A percentile compares a stretch with the other conserved stretches of the same genome.
These are phyloP conservation scores for Xylariaceae sp. DNA, from an alignment of 2,329 filamentous ascomycete species.

Conservation along the genomic window DNA sequence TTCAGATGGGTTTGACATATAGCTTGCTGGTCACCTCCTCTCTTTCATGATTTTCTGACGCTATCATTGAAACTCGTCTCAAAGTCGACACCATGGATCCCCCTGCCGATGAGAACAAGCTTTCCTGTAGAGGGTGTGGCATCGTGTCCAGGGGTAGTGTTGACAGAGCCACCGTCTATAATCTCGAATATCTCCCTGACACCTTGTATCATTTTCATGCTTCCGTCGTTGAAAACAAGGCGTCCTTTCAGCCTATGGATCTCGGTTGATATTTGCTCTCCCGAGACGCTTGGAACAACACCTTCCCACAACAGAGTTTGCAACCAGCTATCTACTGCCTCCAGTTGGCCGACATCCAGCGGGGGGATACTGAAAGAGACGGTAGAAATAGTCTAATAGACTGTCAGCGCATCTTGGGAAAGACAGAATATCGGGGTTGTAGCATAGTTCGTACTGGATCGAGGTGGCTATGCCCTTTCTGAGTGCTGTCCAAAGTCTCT, in stretches of 20 bases:
- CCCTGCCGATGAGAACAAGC: conserved; percentile 58
- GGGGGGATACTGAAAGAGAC: conserved; percentile 63
- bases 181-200: conserved; percentile 94
- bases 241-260: conserved; percentile 86
- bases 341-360: conserved; percentile 53
- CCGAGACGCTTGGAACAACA: conserved; percentile 45
- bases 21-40: conserved; percentile 1
- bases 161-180: conserved; percentile 48
- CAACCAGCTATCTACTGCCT: conserved; percentile 72
- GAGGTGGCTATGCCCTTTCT: conserved; percentile 82
- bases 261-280: conserved; percentile 52
- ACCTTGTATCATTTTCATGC: conserved; percentile 75
- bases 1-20: neutral
- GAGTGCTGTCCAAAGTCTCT: conserved; percentile 61
- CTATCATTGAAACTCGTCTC: conserved; percentile 34
- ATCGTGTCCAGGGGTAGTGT: conserved; percentile 18
- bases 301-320: conserved; percentile 79
- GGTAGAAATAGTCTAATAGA: conserved; percentile 71
- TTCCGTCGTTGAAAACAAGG: conserved; percentile 58
- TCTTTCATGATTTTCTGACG: conserved; percentile 1
- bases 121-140: conserved; percentile 41
- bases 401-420: conserved; percentile 14
- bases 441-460: conserved; percentile 74
- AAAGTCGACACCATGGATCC: conserved; percentile 48
- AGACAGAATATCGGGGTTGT: neutral